These are phyloP conservation scores for Myxozyma geophila DNA, from an alignment of 805 yeast species.

Conservation along the genomic window DNA sequence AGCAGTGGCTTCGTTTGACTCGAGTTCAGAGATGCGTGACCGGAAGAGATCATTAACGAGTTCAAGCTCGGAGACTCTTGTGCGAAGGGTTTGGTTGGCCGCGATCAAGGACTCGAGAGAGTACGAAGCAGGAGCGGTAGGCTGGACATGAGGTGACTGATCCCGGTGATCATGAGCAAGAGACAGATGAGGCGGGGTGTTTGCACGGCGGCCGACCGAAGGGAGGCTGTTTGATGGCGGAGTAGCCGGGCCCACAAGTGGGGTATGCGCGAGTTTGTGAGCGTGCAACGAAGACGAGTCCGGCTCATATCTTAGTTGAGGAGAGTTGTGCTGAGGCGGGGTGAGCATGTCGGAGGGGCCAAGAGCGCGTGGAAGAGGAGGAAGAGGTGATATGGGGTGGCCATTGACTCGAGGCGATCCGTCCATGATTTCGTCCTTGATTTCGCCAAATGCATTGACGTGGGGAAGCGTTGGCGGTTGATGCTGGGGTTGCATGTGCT, in stretches of 20 bases:
- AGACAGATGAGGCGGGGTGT: constrained; percentile 16
- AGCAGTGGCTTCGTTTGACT: constrained; percentile 50
- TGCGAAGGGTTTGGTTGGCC: constrained; percentile 56
- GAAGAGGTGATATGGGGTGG: constrained; percentile 24
- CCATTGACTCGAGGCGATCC: constrained; percentile 16
- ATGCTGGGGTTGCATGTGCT: constrained; percentile 13
- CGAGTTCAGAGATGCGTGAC: constrained; percentile 81
- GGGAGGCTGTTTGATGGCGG: constrained; percentile 26
- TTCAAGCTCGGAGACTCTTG: constrained; percentile 86
- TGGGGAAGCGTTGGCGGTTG: constrained; percentile 15
- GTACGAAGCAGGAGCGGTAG: constrained; percentile 16
- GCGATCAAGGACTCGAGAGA: constrained; percentile 30
- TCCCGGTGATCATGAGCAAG: constrained; percentile 1
- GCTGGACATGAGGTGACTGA: constrained; percentile 8
- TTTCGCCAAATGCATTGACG: constrained; percentile 16
- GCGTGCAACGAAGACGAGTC: constrained; percentile 10
- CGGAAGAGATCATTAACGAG: constrained; percentile 86
- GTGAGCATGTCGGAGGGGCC: constrained; percentile 35
- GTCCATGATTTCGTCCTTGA: constrained; percentile 25
- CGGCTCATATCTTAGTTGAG: constrained; percentile 3
- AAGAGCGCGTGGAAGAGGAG: constrained; percentile 31
- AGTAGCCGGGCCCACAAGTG: constrained; percentile 27
- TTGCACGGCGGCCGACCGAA: constrained; percentile 10
- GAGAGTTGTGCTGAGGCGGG: constrained; percentile 33
- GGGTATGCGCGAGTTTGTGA: constrained; percentile 10